Evolutionary conservation across 768 basidiomycete genomes (phyloP), one percentile per base, ranked within the genome.

Genomic region (Lactarius hengduanensis): DNA sequence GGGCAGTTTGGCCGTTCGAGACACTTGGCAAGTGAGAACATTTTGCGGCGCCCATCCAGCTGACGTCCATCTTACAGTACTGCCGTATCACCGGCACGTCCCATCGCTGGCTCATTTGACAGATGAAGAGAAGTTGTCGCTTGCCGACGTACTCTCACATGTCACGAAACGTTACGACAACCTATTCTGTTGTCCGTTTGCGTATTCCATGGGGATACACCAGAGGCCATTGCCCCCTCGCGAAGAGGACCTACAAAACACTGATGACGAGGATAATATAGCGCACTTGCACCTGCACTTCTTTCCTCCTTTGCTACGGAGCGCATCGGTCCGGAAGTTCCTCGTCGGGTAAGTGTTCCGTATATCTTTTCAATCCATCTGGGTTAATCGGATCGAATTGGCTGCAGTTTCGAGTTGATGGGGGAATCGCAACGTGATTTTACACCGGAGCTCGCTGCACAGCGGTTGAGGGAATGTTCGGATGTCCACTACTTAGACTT

Each of bases 1-100:
- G 95, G 95, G 95, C 94, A 7, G 84, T 85, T 38, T 97, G 94
- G 95, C 95, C 95, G 0, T 97, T 88, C 73, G 95, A 97, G 75
- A 81, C 89, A 20, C 77, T 96, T 71, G 74, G 91, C 90, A 71
- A 71, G 81, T 77, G 16, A 1, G 34, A 36, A n/a, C 38, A 15
- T 28, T 26, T 36, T 64, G 69, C 11, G n/a, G 22, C 15, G 36
- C 26, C 16, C 50, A 9, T 26, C 57, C 68, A 64, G 53, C 60
- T 54, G 47, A 69, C 66, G 13, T 59, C 56, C 4, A 30, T 55
- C 45, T 5, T 43, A 22, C 67, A 92, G 91, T 94, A 59, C 78
- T 94, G 36, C 91, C 92, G 0, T 85, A 89, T 77, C 84, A 82
- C 66, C 82, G 94, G 3, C 95, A 95, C 71, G 86, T 97, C 57